phyloP scores from a whole-genome alignment of 2,329 filamentous ascomycete species.

The Penicillium sp. region DNA sequence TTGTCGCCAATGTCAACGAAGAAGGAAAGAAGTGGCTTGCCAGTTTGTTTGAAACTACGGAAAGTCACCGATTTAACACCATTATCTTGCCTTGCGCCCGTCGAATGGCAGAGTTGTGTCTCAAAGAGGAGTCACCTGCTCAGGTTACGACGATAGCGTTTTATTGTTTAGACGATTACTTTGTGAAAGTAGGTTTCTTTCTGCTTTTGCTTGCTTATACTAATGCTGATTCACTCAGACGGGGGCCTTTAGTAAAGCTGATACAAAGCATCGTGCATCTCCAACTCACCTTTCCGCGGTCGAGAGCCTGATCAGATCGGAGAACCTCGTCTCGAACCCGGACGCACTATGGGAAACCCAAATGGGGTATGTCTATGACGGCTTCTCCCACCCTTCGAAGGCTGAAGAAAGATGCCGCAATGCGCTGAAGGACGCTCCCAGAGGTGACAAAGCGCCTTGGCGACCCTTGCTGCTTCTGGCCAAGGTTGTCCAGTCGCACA shows the following conservation, averaged over 20 bases:
- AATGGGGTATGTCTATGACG: slow-evolving; percentile 21
- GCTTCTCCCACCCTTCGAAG: slow-evolving; percentile 12
- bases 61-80: background rate
- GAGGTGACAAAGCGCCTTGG: slow-evolving; percentile 20
- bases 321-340: background rate
- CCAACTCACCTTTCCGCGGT: background rate
- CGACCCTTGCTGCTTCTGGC: slow-evolving; percentile 22
- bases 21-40: background rate
- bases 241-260: too few species aligned
- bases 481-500: background rate
- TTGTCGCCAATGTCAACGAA: background rate
- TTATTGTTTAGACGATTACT: too few species aligned
- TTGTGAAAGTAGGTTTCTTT: too few species aligned
- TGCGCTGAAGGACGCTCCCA: slow-evolving; percentile 8
- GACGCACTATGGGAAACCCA: slow-evolving; percentile 22
- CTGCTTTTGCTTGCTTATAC: too few species aligned
- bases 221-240: too few species aligned
- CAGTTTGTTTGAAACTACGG: background rate
- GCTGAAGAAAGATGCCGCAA: slow-evolving; percentile 20
- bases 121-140: background rate
- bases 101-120: background rate
- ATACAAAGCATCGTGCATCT: background rate
- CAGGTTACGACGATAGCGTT: background rate
- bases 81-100: background rate
- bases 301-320: background rate